A percentile compares a stretch with the other conserved stretches of the same genome.
Evolutionary conservation across 805 yeast genomes (phyloP).

Genomic region (Phaffomyces antillensis): DNA sequence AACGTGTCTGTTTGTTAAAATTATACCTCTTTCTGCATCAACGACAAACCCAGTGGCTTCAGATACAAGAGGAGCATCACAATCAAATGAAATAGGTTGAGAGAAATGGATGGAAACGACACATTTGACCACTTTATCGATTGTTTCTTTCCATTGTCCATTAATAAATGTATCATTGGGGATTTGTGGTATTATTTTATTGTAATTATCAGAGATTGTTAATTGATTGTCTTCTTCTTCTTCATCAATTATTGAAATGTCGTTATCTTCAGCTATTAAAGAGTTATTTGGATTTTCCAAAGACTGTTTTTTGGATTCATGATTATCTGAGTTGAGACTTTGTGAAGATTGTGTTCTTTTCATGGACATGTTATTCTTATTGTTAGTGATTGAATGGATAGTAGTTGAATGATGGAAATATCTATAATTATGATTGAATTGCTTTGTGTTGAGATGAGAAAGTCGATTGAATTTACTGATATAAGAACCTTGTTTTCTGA

Average conservation of each 20-base stretch:
- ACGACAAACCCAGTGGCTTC: constrained; percentile 97
- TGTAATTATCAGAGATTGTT: background rate
- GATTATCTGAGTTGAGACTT: background rate
- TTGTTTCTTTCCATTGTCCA: constrained; percentile 70
- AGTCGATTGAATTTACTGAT: background rate
- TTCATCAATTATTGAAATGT: constrained; percentile 3
- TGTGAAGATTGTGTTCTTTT: constrained; percentile 1
- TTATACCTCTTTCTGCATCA: constrained; percentile 73
- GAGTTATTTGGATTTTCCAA: background rate
- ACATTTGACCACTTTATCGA: constrained; percentile 71
- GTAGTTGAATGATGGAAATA: background rate
- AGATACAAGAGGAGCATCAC: constrained; percentile 70
- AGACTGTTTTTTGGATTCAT: background rate
- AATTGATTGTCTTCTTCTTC: constrained; percentile 1
- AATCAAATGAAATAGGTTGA: constrained; percentile 80
- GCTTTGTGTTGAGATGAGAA: background rate
- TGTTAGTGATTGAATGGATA: too few species aligned
- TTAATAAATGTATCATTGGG: constrained; percentile 8
- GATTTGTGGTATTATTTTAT: background rate
- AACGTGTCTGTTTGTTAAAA: constrained; percentile 88
- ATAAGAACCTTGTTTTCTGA: background rate
- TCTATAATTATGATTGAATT: background rate
- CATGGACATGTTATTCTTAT: background rate
- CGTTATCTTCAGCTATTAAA: constrained; percentile 1
- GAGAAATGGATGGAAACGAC: constrained; percentile 89